Evolutionary conservation across 805 yeast genomes (phyloP).

Genomic region (Saccharomycopsis sp.): DNA sequence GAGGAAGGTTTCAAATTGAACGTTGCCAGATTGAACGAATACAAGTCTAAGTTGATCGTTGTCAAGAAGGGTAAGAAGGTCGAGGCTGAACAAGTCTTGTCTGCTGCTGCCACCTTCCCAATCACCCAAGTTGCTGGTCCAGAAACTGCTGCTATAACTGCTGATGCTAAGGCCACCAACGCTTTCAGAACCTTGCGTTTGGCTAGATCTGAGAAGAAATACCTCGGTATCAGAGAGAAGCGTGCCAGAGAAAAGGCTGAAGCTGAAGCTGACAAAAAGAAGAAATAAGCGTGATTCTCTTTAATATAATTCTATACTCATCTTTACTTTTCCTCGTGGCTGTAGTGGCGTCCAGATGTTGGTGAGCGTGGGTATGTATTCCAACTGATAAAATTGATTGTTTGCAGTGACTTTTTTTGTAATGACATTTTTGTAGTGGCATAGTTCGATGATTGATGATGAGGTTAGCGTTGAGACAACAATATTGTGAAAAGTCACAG

Average conservation of each 20-base stretch:
- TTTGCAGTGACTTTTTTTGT: too few relatives aligned
- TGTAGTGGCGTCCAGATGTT: too few relatives aligned
- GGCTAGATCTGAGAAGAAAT: conserved; percentile 92
- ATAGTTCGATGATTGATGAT: too few relatives aligned
- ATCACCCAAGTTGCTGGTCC: conserved; percentile 72
- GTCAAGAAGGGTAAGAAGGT: conserved; percentile 80
- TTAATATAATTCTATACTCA: conserved; percentile 4
- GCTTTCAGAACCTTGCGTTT: conserved; percentile 94
- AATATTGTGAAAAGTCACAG: too few relatives aligned
- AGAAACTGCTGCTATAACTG: conserved; percentile 79
- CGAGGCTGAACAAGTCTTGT: conserved; percentile 72
- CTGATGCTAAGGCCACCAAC: conserved; percentile 56
- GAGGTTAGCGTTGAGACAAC: too few relatives aligned
- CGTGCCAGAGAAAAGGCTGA: conserved; percentile 96
- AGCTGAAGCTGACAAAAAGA: conserved; percentile 99
- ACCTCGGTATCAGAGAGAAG: conserved; percentile 95
- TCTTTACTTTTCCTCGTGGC: not conserved
- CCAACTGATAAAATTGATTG: too few relatives aligned
- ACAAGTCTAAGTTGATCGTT: conserved; percentile 90
- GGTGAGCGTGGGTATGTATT: too few relatives aligned
- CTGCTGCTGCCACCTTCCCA: conserved; percentile 81
- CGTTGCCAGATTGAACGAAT: conserved; percentile 94
- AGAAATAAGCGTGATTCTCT: conserved; percentile 41
- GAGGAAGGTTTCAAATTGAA: conserved; percentile 91
- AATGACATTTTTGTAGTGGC: too few relatives aligned